These are phyloP conservation scores for Dioszegia crocea DNA, from an alignment of 768 basidiomycete genomes.

Conservation along the genomic window DNA sequence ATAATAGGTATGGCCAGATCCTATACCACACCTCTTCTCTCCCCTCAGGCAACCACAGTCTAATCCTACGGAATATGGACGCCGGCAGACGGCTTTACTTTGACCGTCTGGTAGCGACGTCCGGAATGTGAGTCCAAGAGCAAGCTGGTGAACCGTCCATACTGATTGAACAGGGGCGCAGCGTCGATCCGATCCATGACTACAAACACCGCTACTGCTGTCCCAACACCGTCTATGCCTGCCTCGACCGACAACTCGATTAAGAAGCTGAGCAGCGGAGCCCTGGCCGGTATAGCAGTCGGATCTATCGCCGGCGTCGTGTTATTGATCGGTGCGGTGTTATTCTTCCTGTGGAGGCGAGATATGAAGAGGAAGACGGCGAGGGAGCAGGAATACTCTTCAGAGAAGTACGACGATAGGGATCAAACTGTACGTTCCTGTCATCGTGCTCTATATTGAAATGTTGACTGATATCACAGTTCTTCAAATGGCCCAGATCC, in stretches of 20 bases:
- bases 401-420: not conserved
- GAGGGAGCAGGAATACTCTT: not conserved
- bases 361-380: not conserved
- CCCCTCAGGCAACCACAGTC: conserved; percentile 12
- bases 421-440: not conserved
- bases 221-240: not conserved
- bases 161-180: not conserved
- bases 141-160: not conserved
- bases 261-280: not conserved
- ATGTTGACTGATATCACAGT: not conserved
- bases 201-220: not conserved
- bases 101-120: conserved; percentile 25
- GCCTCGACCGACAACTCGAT: not conserved
- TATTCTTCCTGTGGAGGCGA: not conserved
- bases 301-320: not conserved
- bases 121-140: conserved; percentile 21
- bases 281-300: conserved; percentile 2
- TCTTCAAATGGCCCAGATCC: conserved; percentile 6
- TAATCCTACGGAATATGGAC: conserved; percentile 24
- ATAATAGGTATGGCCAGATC: conserved; percentile 25
- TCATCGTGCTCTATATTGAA: not conserved
- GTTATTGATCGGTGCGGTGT: not conserved
- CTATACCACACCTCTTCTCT: conserved; percentile 26
- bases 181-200: not conserved
- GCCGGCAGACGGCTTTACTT: conserved; percentile 27